Evolutionary conservation across 108 stramenopile species (phyloP).

Genomic region (Aurantiochytrium sp.): DNA sequence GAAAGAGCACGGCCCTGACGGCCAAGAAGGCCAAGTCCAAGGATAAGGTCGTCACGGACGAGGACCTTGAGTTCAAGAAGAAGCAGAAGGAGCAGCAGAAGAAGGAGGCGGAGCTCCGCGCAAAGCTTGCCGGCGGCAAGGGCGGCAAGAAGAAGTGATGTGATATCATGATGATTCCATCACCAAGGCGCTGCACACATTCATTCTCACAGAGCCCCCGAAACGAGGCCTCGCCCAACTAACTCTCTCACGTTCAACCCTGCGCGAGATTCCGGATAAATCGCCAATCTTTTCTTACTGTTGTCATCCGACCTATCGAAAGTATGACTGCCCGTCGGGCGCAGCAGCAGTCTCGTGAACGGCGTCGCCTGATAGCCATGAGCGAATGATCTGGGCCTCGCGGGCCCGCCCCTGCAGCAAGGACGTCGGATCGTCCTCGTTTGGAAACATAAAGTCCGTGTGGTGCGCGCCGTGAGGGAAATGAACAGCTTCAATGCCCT

Average conservation of each 20-base stretch:
- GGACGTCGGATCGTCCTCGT: slow-evolving; percentile 56
- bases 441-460: slow-evolving; percentile 72
- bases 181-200: not conserved
- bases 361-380: not conserved
- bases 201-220: not conserved
- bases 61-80: slow-evolving; percentile 15
- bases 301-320: too few species aligned
- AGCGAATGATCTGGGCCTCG: not conserved
- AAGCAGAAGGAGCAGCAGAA: slow-evolving; percentile 32
- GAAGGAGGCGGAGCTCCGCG: slow-evolving; percentile 30
- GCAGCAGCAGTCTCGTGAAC: too few species aligned
- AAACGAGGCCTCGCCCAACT: too few species aligned
- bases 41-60: slow-evolving; percentile 18
- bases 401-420: not conserved
- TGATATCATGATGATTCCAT: not conserved
- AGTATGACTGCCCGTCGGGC: too few species aligned
- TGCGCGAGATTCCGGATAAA: too few species aligned
- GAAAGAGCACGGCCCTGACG: slow-evolving; percentile 18
- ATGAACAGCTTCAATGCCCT: slow-evolving; percentile 55
- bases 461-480: slow-evolving; percentile 78
- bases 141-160: slow-evolving; percentile 24
- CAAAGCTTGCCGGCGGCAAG: slow-evolving; percentile 23
- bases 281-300: too few species aligned
- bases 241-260: too few species aligned
- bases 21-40: slow-evolving; percentile 27